Evolutionary conservation across 2,329 filamentous ascomycete species (phyloP).

Genomic region (Colletotrichum navitas): DNA sequence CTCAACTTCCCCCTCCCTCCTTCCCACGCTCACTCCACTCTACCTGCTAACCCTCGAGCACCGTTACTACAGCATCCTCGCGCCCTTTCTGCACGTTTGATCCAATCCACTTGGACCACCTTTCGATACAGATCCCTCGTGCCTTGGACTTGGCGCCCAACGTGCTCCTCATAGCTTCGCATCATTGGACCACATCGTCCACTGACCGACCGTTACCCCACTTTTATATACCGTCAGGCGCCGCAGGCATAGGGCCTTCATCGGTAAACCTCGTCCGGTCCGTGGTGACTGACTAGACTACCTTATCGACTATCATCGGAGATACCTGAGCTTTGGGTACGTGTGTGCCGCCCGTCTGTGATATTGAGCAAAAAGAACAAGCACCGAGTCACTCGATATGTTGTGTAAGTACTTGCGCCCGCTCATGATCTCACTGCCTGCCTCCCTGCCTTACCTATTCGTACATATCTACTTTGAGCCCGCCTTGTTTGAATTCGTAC

Average conservation of each 20-base stretch:
- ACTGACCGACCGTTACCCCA: constrained; percentile 37
- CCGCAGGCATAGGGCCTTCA: constrained; percentile 31
- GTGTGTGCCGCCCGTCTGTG: constrained; percentile 1
- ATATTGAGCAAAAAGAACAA: neutral
- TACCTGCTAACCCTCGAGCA: neutral
- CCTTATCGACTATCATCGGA: constrained; percentile 2
- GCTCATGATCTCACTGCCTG: neutral
- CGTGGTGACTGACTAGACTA: constrained; percentile 18
- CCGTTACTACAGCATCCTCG: constrained; percentile 11
- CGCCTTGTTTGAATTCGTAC: constrained; percentile 4
- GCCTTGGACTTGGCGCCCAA: constrained; percentile 40
- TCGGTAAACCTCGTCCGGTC: constrained; percentile 23
- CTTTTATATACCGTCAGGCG: constrained; percentile 30
- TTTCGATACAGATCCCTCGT: constrained; percentile 36
- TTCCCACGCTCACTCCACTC: constrained; percentile 3
- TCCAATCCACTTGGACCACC: constrained; percentile 31
- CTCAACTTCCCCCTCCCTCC: neutral
- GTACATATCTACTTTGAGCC: neutral
- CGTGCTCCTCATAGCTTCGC: constrained; percentile 17
- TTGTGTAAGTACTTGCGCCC: constrained; percentile 39
- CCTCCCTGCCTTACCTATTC: constrained; percentile 1
- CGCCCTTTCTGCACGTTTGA: constrained; percentile 12
- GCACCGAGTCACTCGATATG: constrained; percentile 25
- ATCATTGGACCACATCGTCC: constrained; percentile 33
- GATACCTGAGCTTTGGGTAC: neutral